Base-by-base conservation (phyloP, 306 rosid genomes). In the Ammopiptanthus mongolicus region DNA sequence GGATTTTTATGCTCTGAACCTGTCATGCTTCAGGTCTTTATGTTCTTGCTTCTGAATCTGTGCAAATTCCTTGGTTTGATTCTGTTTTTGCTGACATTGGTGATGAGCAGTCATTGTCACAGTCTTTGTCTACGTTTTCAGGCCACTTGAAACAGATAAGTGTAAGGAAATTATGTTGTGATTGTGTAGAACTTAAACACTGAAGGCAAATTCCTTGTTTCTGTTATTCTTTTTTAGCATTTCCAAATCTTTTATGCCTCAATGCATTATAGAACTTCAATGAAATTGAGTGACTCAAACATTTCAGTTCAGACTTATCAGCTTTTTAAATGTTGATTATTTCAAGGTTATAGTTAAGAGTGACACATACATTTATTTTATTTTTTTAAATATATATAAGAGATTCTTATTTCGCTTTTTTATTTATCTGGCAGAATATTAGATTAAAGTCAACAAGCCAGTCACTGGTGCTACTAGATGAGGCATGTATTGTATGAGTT, bases 1-100 rank as follows among this genome's bases (percentile, higher is more conserved):
- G 60, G 65, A 55, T 65, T 23, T 56, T 81, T 39, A 48, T 67
- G 71, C 46, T 80, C 73, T 56, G 22, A 65, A 73, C 46, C n/a
- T 55, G 56, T 78, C 74, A 46, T 65, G 78, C 28, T 60, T 63
- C 88, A 91, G 99, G 97, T 65, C 93, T 95, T 81, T 71, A 95
- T 73, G 91, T 92, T 82, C 91, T 95, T 70, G 91, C 97, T 82
- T 87, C 98, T 33, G 97, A 91, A 79, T 92, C 98, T 36, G 89
- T 63, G 5, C 88, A 87, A 82, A 87, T 95, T 78, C 98, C 98
- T 75, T 95, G 97, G 97, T 91, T 91, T 86, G 97, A 95, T 90
- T 86, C 87, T 74, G 89, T 95, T 57, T 85, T 90, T 84, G 97
- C 98, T 74, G 96, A 95, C 85, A 91, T 95, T 76, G 97, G 97